Conservation (phyloP, 2,329 filamentous ascomycete genomes). For the Exophiala dermatitidis region DNA sequence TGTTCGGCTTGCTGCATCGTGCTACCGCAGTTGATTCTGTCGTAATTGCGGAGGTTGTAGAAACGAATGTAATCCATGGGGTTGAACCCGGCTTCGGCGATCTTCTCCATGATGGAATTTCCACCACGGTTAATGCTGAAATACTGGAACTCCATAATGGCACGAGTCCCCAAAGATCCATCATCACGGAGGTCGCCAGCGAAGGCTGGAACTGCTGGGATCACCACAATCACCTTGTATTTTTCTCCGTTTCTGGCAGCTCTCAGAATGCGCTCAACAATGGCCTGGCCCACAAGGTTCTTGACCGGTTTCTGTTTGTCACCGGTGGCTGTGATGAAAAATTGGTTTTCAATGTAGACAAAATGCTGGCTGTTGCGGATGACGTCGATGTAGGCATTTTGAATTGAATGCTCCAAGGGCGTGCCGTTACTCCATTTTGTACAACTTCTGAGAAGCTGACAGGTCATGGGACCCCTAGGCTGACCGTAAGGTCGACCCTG, state of each 20-base stretch:
- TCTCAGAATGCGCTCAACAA: constrained; percentile 68
- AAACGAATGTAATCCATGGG: constrained; percentile 70
- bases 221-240: constrained; percentile 69
- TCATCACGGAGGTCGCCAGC: constrained; percentile 70
- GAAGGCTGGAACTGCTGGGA: constrained; percentile 75
- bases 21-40: constrained; percentile 60
- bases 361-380: constrained; percentile 65
- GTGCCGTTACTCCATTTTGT: constrained; percentile 56
- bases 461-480: constrained; percentile 22
- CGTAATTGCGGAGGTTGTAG: constrained; percentile 78
- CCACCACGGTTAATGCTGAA: constrained; percentile 69
- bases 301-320: constrained; percentile 63
- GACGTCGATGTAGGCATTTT: constrained; percentile 71
- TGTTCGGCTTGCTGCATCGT: constrained; percentile 35
- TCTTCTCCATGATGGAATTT: constrained; percentile 66
- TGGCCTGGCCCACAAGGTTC: constrained; percentile 71
- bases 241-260: constrained; percentile 58
- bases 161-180: constrained; percentile 66
- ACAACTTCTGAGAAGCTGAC: constrained; percentile 40
- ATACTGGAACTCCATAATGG: constrained; percentile 87
- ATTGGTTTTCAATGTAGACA: constrained; percentile 77
- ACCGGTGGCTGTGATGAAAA: constrained; percentile 77
- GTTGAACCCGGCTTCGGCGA: constrained; percentile 59
- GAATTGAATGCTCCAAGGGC: constrained; percentile 67
- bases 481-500: constrained; percentile 20